Evolutionary conservation across 352 stramenopile species (phyloP).

Genomic region (Plasmopara viticola): DNA sequence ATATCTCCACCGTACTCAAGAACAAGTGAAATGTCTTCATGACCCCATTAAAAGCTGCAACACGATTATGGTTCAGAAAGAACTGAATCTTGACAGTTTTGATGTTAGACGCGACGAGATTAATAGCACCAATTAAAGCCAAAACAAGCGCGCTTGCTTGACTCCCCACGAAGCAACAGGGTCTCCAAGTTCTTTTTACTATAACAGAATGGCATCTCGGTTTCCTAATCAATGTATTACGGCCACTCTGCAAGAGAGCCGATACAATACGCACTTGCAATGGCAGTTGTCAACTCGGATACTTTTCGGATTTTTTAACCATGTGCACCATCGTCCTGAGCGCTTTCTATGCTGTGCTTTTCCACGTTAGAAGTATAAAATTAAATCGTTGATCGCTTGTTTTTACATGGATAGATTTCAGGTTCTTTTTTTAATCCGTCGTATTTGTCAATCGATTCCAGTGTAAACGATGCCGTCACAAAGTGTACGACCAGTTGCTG

Average conservation of each 20-base stretch:
- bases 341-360: slow-evolving; percentile 4
- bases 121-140: slow-evolving; percentile 46
- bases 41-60: slow-evolving; percentile 52
- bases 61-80: slow-evolving; percentile 69
- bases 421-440: slow-evolving; percentile 11
- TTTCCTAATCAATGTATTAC: slow-evolving; percentile 57
- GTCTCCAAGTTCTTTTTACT: slow-evolving; percentile 3
- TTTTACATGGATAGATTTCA: slow-evolving; percentile 6
- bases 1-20: slow-evolving; percentile 77
- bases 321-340: slow-evolving; percentile 4
- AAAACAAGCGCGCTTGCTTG: too few relatives aligned
- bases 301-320: slow-evolving; percentile 10
- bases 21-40: slow-evolving; percentile 65
- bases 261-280: slow-evolving; percentile 33
- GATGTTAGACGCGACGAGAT: background rate
- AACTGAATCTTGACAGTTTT: slow-evolving; percentile 12
- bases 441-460: slow-evolving; percentile 37
- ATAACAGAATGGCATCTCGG: slow-evolving; percentile 49
- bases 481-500: slow-evolving; percentile 54
- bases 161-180: slow-evolving; percentile 44
- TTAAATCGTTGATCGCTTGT: too few relatives aligned
- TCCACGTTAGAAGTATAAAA: too few relatives aligned
- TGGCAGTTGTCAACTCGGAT: slow-evolving; percentile 38
- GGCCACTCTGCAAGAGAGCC: slow-evolving; percentile 59
- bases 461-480: slow-evolving; percentile 52